These are phyloP conservation scores for Dictyostelium capitatum DNA, from an alignment of 78 protist species.

Conservation along the genomic window DNA sequence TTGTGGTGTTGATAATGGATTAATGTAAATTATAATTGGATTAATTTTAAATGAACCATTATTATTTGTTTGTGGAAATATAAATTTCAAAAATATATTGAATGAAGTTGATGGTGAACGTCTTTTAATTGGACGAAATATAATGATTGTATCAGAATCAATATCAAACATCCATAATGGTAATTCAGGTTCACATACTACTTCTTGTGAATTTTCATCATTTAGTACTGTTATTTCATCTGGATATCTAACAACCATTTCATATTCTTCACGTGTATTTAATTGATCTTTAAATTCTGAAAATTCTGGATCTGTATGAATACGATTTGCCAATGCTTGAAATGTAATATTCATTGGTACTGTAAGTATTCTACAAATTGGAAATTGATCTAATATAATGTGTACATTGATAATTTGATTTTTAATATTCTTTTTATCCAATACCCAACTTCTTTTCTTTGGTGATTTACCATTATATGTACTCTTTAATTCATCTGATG, in stretches of 20 bases:
- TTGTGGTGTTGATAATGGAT: constrained; percentile 33
- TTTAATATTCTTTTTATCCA: neutral
- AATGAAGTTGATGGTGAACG: neutral
- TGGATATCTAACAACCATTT: constrained; percentile 15
- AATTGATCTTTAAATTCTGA: constrained; percentile 3
- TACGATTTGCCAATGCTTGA: constrained; percentile 34
- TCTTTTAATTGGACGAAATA: constrained; percentile 35
- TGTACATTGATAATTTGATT: neutral
- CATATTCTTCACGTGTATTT: constrained; percentile 23
- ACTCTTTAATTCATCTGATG: constrained; percentile 38
- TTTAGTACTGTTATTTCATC: neutral
- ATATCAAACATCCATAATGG: constrained; percentile 78
- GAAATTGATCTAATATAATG: neutral
- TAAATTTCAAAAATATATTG: neutral
- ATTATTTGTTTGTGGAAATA: constrained; percentile 15
- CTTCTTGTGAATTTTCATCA: neutral
- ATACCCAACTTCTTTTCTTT: constrained; percentile 33
- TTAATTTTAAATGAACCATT: neutral
- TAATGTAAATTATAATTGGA: constrained; percentile 38
- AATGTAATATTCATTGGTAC: constrained; percentile 24
- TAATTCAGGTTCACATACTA: constrained; percentile 43
- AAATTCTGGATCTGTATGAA: constrained; percentile 14
- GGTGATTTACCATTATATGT: constrained; percentile 27
- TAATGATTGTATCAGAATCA: neutral
- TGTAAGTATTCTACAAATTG: neutral